Evolutionary conservation across 2,329 filamentous ascomycete genomes (phyloP), one percentile per base, ranked within the genome.

Genomic region (Talaromyces sp.): DNA sequence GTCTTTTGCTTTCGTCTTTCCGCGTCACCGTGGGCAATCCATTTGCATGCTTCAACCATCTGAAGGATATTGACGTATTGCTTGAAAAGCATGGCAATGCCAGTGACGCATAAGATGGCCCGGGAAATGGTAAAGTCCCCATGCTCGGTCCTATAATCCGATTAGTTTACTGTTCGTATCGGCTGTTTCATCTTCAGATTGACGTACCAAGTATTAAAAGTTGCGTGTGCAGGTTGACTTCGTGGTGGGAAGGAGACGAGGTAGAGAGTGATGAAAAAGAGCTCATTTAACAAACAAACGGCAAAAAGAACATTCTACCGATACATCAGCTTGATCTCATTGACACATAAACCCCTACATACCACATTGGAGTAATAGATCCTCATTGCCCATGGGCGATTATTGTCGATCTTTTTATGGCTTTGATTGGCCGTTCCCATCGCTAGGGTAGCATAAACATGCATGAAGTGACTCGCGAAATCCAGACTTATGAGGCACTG

Each of bases 351-450:
- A 35, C 37, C 16, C 40, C 21, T 56, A 77, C 85, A 63, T 79
- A 96, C 93, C 84, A 91, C 95, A 82, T 96, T 98, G 67, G 91
- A 93, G 79, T 98, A 99, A 83, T 99, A 98, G 63, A 96, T 82
- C 77, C 96, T 93, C 75, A 99, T 80, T 63, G 97, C 82, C 86
- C 88, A 91, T 80, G 91, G 96, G 75, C 92, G 83, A 74, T 85
- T 90, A 77, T 90, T 88, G 74, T 96, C 91, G 57, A 99, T 88
- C 69, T 90, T 92, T 86, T 99, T 99, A 81, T 99, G 95, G 80
- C 92, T 91, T 69, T 85, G 81, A n/a, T 87, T 85, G 61, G 86
- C 84, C 60, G 91, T 92, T 60, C 90, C 92, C 86, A 96, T 95
- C 67, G 88, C 88, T 71, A 97, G 81, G 0, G 92, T 96, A 8